A percentile compares a stretch with the other conserved stretches of the same genome.
These are phyloP conservation scores for Talaromyces wortmannii DNA, from an alignment of 495 filamentous ascomycete genomes.

Conservation along the genomic window DNA sequence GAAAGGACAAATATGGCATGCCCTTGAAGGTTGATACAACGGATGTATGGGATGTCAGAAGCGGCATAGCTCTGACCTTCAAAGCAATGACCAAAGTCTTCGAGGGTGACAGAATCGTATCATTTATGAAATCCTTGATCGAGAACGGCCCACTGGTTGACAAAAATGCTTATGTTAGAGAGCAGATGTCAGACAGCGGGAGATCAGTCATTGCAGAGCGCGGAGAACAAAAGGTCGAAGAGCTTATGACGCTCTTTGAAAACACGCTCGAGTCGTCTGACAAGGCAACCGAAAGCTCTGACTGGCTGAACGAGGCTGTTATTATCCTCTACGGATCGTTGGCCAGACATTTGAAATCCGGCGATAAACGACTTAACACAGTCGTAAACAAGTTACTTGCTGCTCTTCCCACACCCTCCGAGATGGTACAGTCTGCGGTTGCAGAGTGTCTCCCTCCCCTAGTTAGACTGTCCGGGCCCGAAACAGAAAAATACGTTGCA, in stretches of 20 bases:
- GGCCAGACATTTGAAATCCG: slow-evolving; percentile 75
- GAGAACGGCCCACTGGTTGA: slow-evolving; percentile 78
- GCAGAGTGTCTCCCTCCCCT: slow-evolving; percentile 89
- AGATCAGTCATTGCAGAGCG: slow-evolving; percentile 71
- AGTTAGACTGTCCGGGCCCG: slow-evolving; percentile 69
- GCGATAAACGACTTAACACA: slow-evolving; percentile 75
- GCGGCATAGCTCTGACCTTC: slow-evolving; percentile 83
- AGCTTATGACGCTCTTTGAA: slow-evolving; percentile 88
- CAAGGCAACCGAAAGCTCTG: slow-evolving; percentile 66
- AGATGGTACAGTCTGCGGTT: slow-evolving; percentile 92
- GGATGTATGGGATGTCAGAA: slow-evolving; percentile 86
- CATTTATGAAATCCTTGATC: slow-evolving; percentile 79
- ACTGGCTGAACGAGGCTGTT: slow-evolving; percentile 91
- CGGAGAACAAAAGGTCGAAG: slow-evolving; percentile 74
- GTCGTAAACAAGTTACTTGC: slow-evolving; percentile 78
- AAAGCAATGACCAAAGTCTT: slow-evolving; percentile 68
- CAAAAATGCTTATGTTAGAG: slow-evolving; percentile 63
- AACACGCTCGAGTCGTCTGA: slow-evolving; percentile 73
- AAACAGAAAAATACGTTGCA: slow-evolving; percentile 71
- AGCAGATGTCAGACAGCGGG: slow-evolving; percentile 91
- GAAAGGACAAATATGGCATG: slow-evolving; percentile 90
- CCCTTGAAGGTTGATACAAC: slow-evolving; percentile 71
- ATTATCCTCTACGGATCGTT: slow-evolving; percentile 95
- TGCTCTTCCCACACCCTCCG: slow-evolving; percentile 90
- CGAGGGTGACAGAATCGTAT: slow-evolving; percentile 58